phyloP scores from a whole-genome alignment of 2,329 filamentous ascomycete species.

The Colletotrichum incanum region DNA sequence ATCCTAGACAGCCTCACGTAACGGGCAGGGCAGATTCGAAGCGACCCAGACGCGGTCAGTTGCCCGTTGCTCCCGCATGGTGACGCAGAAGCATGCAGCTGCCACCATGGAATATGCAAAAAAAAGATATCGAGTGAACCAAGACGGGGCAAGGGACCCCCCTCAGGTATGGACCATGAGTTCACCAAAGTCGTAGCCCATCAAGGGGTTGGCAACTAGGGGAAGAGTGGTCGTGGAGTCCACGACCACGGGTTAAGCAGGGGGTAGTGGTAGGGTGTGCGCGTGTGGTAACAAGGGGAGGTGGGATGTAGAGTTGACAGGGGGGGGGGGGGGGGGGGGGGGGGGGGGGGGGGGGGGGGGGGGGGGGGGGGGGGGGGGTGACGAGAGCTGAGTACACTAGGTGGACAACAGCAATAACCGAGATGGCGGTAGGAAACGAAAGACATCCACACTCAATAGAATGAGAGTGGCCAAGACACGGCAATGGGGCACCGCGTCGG shows the following conservation, averaged over 20 bases:
- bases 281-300: not conserved
- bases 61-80: constrained; percentile 29
- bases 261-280: not conserved
- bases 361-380: constrained; percentile 7
- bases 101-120: constrained; percentile 24
- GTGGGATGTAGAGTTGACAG: constrained; percentile 17
- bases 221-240: constrained; percentile 10
- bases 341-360: constrained; percentile 15
- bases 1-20: constrained; percentile 35
- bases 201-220: constrained; percentile 9
- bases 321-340: constrained; percentile 14
- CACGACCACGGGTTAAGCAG: constrained; percentile 11
- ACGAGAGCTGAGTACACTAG: constrained; percentile 15
- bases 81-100: constrained; percentile 38
- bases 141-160: not conserved
- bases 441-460: constrained; percentile 5
- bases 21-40: constrained; percentile 41
- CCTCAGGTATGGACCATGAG: constrained; percentile 3
- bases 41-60: constrained; percentile 23
- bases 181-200: not conserved
- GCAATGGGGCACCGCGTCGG: constrained; percentile 25
- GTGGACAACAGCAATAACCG: constrained; percentile 14
- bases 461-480: not conserved
- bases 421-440: not conserved
- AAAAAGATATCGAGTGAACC: constrained; percentile 13